These are phyloP conservation scores for Populus tremula DNA, from an alignment of 345 rosid species.

Conservation along the genomic window DNA sequence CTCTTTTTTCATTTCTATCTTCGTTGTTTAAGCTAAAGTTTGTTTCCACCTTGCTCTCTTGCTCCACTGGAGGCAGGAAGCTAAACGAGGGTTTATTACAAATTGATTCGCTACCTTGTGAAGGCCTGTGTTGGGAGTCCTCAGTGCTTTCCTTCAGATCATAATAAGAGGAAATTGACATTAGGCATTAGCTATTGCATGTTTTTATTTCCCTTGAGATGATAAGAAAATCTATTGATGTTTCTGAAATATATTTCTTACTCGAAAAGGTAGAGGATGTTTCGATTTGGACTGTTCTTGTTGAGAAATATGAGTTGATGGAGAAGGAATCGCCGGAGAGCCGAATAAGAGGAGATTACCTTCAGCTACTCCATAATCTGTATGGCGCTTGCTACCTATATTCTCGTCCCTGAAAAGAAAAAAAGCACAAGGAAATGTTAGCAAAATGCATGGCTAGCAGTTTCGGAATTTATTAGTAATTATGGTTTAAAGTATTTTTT, in stretches of 20 bases:
- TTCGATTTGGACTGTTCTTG: constrained; percentile 22
- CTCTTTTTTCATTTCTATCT: constrained; percentile 34
- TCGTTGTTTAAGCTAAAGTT: constrained; percentile 30
- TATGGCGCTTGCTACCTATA: constrained; percentile 14
- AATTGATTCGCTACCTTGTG: constrained; percentile 2
- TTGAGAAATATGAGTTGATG: constrained; percentile 17
- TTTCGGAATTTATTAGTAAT: too few relatives aligned
- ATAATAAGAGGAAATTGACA: neutral
- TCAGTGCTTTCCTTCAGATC: constrained; percentile 38
- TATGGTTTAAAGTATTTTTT: too few relatives aligned
- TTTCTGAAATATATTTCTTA: constrained; percentile 9
- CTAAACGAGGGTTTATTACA: constrained; percentile 38
- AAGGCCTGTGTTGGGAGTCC: constrained; percentile 12
- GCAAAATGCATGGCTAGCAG: neutral
- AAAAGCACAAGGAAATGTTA: neutral
- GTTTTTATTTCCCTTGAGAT: neutral
- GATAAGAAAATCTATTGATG: neutral
- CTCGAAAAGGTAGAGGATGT: constrained; percentile 19
- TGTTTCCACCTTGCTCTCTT: constrained; percentile 26
- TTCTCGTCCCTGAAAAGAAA: constrained; percentile 33
- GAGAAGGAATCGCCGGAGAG: constrained; percentile 28
- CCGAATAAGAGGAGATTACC: constrained; percentile 35
- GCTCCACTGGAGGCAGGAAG: constrained; percentile 40
- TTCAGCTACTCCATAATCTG: constrained; percentile 25
- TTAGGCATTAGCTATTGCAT: neutral